Conservation (phyloP, 2,329 filamentous ascomycete species). For the Scedosporium minutisporum region DNA sequence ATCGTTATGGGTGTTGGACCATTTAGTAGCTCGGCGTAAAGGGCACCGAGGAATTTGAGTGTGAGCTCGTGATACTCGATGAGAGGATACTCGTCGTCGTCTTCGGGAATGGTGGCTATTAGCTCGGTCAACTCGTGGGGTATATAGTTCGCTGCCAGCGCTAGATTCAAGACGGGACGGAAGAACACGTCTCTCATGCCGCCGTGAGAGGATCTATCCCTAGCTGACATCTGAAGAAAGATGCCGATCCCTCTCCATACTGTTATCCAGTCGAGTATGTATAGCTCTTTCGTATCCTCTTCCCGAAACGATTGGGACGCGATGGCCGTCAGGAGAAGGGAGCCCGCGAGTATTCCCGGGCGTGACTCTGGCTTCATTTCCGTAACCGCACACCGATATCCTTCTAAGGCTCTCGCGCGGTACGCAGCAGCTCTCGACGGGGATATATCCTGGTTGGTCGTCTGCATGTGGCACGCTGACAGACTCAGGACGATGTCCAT, state of each 20-base stretch:
- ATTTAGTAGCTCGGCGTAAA: slow-evolving; percentile 37
- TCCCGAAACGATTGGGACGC: slow-evolving; percentile 42
- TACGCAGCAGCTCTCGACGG: slow-evolving; percentile 30
- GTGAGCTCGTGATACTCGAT: slow-evolving; percentile 33
- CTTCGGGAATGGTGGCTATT: slow-evolving; percentile 32
- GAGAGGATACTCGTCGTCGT: slow-evolving; percentile 31
- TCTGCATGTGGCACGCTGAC: slow-evolving; percentile 38
- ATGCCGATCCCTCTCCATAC: slow-evolving; percentile 44
- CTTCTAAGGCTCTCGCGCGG: slow-evolving; percentile 37
- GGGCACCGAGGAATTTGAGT: slow-evolving; percentile 39
- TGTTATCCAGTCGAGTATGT: slow-evolving; percentile 45
- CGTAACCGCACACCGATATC: slow-evolving; percentile 43
- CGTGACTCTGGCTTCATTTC: slow-evolving; percentile 33
- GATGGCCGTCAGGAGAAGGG: slow-evolving; percentile 40
- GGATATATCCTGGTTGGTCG: slow-evolving; percentile 28
- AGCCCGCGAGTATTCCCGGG: slow-evolving; percentile 40
- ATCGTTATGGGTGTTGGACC: slow-evolving; percentile 35
- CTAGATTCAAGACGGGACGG: slow-evolving; percentile 37
- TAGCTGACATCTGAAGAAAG: slow-evolving; percentile 31
- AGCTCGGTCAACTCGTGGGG: slow-evolving; percentile 40
- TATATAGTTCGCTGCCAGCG: slow-evolving; percentile 28
- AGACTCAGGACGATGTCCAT: slow-evolving; percentile 46
- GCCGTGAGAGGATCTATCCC: slow-evolving; percentile 22
- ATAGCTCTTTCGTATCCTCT: slow-evolving; percentile 31
- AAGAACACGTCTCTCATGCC: slow-evolving; percentile 39